Conservation (phyloP, 2,329 filamentous ascomycete species). For the Sarocladium kiliense region DNA sequence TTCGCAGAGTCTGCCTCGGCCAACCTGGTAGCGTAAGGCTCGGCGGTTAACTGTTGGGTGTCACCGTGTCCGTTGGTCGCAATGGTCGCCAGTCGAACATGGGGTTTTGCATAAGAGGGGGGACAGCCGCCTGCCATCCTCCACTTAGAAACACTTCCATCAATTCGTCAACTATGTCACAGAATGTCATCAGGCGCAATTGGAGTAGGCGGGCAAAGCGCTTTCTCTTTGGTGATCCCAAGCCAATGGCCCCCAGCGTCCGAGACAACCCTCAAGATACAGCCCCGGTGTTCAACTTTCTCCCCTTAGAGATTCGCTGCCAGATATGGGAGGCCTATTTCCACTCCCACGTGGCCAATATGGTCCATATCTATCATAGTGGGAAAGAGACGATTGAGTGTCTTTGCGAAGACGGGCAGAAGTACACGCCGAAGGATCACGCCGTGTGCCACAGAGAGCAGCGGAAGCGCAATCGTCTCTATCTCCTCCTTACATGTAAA, state of each 20-base stretch:
- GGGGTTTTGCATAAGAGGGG: neutral
- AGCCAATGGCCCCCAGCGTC: neutral
- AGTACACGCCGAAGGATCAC: neutral
- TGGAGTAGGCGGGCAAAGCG: neutral
- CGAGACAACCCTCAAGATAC: neutral
- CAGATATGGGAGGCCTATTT: neutral
- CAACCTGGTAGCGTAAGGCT: too few species aligned
- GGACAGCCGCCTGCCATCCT: neutral
- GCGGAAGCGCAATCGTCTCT: neutral
- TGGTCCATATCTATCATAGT: neutral
- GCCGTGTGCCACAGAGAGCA: neutral
- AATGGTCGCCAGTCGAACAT: neutral
- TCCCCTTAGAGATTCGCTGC: neutral
- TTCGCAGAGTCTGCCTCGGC: too few species aligned
- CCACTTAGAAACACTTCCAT: neutral
- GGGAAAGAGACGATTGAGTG: neutral
- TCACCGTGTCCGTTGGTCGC: neutral
- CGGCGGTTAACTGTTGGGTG: neutral
- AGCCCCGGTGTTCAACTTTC: neutral
- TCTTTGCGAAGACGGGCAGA: neutral
- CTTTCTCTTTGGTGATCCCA: neutral
- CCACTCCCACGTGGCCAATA: neutral
- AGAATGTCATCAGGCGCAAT: neutral
- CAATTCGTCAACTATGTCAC: neutral
- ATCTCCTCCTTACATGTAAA: neutral